phyloP scores from a whole-genome alignment of 345 rosid species.

The Combretum micranthum region DNA sequence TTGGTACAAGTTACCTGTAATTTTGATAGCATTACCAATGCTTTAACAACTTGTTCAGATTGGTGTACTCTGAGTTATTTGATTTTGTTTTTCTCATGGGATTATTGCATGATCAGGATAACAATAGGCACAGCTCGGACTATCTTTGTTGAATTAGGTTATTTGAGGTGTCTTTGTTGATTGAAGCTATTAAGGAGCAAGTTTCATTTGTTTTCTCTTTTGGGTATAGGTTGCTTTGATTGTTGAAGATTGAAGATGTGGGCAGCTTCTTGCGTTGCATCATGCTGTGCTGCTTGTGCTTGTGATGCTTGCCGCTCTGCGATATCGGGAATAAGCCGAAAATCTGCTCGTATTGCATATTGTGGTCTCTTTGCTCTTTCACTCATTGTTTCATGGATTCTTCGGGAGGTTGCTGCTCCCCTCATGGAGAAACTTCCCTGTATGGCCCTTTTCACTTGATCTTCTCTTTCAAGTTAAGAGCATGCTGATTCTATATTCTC shows the following conservation, averaged over 20 bases:
- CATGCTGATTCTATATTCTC: background rate
- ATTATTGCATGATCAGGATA: background rate
- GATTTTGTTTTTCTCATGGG: background rate
- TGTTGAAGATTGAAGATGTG: conserved; percentile 47
- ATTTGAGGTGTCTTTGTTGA: background rate
- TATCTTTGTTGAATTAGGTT: background rate
- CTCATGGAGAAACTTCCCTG: conserved; percentile 98
- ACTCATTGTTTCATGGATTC: conserved; percentile 86
- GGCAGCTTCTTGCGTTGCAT: conserved; percentile 99
- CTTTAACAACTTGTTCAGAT: too few relatives aligned
- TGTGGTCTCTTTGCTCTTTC: conserved; percentile 97
- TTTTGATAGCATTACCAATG: too few relatives aligned
- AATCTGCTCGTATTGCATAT: conserved; percentile 94
- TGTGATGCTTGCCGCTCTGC: conserved; percentile 92
- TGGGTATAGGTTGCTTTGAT: conserved; percentile 6
- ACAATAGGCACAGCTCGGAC: background rate
- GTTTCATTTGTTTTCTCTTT: background rate
- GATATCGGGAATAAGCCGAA: conserved; percentile 86
- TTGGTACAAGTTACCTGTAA: too few relatives aligned
- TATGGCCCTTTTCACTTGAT: conserved; percentile 25
- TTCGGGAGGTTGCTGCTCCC: conserved; percentile 97
- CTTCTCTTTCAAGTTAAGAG: background rate
- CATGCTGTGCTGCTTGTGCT: conserved; percentile 97
- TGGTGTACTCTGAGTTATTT: too few relatives aligned
- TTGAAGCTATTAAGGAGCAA: too few relatives aligned